Conservation (phyloP, 202 grass and related monocot species). For the Alloteropsis angusta region DNA sequence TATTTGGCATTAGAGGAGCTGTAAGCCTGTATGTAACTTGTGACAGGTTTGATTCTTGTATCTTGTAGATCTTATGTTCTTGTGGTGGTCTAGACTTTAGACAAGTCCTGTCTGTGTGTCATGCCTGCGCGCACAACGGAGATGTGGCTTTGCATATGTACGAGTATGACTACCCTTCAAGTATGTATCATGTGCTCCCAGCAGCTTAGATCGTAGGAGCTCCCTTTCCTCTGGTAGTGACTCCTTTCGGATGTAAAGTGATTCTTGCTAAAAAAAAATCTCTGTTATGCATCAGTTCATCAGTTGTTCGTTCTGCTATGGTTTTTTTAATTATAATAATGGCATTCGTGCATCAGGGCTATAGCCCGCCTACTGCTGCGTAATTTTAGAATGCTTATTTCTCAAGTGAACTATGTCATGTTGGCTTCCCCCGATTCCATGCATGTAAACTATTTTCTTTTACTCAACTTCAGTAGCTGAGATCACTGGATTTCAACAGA, state of each 20-base stretch:
- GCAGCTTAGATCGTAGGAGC: background rate
- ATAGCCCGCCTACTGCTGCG: too few relatives aligned
- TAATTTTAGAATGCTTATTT: background rate
- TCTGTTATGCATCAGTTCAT: background rate
- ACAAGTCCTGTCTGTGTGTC: background rate
- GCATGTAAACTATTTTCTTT: background rate
- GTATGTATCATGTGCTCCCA: background rate
- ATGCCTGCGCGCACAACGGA: background rate
- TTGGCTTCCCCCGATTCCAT: background rate
- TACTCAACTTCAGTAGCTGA: background rate
- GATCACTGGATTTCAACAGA: background rate
- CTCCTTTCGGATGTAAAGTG: slow-evolving; percentile 3
- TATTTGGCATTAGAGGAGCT: background rate
- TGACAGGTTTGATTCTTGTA: background rate
- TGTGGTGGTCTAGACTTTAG: background rate
- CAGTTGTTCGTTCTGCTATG: background rate
- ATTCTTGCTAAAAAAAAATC: background rate
- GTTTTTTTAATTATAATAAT: background rate
- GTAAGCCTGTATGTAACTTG: slow-evolving; percentile 1
- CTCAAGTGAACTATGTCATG: background rate
- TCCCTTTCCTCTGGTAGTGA: background rate
- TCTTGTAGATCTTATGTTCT: slow-evolving; percentile 16
- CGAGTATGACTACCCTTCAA: background rate
- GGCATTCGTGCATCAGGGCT: background rate
- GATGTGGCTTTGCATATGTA: background rate